Percentiles rank a stretch among this genome's conserved stretches.
Conservation (phyloP, 2,329 filamentous ascomycete species). For the Ilyonectria destructans region DNA sequence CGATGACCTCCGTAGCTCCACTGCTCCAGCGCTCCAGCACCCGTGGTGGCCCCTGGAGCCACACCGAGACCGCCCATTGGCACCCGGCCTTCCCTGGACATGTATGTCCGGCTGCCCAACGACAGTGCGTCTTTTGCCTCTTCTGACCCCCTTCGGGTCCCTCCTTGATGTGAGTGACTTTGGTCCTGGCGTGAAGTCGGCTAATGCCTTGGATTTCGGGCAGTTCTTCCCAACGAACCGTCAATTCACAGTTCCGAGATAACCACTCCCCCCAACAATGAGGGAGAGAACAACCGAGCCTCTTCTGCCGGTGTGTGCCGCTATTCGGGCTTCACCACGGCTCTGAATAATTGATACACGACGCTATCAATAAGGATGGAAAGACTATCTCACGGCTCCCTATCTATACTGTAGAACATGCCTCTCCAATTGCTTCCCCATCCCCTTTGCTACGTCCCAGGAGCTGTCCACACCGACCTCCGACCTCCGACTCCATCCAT, state of each 20-base stretch:
- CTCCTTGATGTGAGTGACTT: not conserved
- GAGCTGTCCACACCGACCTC: conserved; percentile 29
- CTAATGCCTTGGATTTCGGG: conserved; percentile 39
- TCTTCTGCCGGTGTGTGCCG: not conserved
- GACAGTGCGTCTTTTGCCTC: conserved; percentile 16
- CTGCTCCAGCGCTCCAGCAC: conserved; percentile 23
- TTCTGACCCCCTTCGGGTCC: conserved; percentile 17
- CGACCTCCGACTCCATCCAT: conserved; percentile 31
- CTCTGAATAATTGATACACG: not conserved
- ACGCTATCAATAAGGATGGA: no score
- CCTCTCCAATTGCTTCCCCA: not conserved
- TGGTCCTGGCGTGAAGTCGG: conserved; percentile 22
- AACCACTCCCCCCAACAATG: conserved; percentile 34
- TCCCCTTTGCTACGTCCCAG: conserved; percentile 22
- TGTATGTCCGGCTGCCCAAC: conserved; percentile 44
- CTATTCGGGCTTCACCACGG: not conserved
- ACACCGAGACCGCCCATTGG: conserved; percentile 4
- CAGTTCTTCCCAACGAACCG: conserved; percentile 42
- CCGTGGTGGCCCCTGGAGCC: not conserved
- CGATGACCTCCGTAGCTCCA: not conserved
- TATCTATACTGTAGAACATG: not conserved
- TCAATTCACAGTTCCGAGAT: conserved; percentile 21
- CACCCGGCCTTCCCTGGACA: conserved; percentile 39
- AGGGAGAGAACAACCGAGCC: conserved; percentile 10
- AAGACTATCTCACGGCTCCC: no score